A percentile compares a stretch with the other conserved stretches of the same genome.
These are phyloP conservation scores for Solanum boliviense DNA, from an alignment of 257 asterid genomes.

Conservation along the genomic window DNA sequence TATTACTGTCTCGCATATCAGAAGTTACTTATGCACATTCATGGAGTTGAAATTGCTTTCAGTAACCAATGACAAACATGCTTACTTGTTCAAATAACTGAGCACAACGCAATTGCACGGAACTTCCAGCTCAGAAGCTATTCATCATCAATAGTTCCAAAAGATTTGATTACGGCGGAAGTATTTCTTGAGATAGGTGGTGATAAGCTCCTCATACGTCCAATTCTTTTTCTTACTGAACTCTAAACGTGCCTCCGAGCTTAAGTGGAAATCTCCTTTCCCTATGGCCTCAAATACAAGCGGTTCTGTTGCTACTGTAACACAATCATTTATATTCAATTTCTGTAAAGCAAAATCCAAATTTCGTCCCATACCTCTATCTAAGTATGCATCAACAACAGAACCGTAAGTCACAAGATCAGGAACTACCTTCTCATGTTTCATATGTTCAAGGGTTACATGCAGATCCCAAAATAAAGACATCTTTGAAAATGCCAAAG, in stretches of 20 bases:
- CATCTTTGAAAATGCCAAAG: conserved; percentile 86
- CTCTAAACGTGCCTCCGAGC: conserved; percentile 53
- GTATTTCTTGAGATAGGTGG: conserved; percentile 52
- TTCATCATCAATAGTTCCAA: conserved; percentile 68
- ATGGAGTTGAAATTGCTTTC: background rate
- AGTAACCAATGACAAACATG: background rate
- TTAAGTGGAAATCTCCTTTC: conserved; percentile 80
- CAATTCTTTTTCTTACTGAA: conserved; percentile 26
- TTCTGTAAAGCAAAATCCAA: conserved; percentile 49
- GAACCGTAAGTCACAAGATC: conserved; percentile 92
- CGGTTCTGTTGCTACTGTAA: conserved; percentile 45
- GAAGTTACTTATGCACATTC: background rate
- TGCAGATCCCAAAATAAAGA: conserved; percentile 84
- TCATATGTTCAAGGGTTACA: conserved; percentile 87
- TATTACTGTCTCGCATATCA: background rate
- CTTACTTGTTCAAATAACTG: background rate
- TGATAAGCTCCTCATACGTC: conserved; percentile 57
- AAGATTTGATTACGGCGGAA: conserved; percentile 59
- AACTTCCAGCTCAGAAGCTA: background rate
- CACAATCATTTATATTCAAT: conserved; percentile 27
- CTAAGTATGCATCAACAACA: conserved; percentile 74
- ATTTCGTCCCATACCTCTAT: conserved; percentile 63
- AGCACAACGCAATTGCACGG: background rate
- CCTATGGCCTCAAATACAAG: conserved; percentile 75
- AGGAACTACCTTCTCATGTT: conserved; percentile 53